Base-by-base conservation (phyloP, 257 asterid species). In the Solanum piurae region DNA sequence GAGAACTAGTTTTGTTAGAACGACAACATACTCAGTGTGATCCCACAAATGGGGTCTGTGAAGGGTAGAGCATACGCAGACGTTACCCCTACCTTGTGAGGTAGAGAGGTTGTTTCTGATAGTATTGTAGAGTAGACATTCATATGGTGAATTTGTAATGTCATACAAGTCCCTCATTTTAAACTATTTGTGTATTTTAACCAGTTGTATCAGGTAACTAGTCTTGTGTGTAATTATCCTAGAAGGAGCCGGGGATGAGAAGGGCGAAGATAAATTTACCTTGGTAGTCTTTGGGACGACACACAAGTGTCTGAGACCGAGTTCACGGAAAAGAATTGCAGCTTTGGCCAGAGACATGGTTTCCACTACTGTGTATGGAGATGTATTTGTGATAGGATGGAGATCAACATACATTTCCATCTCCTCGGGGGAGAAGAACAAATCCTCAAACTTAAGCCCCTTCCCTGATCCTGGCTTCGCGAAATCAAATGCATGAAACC, bases 311-410 rank as follows among this genome's bases (percentile, higher is more conserved):
- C 99, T 91, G 72, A 95, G 98, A 87, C 98, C 99, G 64, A 97
- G 98, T 90, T 91, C 95, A 20, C 98, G 93, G 23, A 97, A 97
- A 42, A 97, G 93, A 49, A 95, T 84, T 75, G 98, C 98, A 90
- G 99, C 99, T 92, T 97, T 97, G 83, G 99, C 99, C 38, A 97
- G 94, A 77, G 99, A 97, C 98, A 97, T 97, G 5, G 98, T 92
- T 89, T 97, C 99, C 25, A 95, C 96, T 5, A 95, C 99, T 66
- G 95, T 97, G 91, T 95, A 95, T 1, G 99, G 99, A 40, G 99
- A 97, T 58, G 98, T 90, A 87, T 95, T 97, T 18, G 98, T 91
- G 23, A 97, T 92, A 5, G 99, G 98, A 91, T 95, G 99, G 23
- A 97, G 96, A 92, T 97, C 99, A 40, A 97, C 94, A 68, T 92